Evolutionary conservation across 2,329 filamentous ascomycete species (phyloP).

Genomic region (Arthrobotrys sinensis): DNA sequence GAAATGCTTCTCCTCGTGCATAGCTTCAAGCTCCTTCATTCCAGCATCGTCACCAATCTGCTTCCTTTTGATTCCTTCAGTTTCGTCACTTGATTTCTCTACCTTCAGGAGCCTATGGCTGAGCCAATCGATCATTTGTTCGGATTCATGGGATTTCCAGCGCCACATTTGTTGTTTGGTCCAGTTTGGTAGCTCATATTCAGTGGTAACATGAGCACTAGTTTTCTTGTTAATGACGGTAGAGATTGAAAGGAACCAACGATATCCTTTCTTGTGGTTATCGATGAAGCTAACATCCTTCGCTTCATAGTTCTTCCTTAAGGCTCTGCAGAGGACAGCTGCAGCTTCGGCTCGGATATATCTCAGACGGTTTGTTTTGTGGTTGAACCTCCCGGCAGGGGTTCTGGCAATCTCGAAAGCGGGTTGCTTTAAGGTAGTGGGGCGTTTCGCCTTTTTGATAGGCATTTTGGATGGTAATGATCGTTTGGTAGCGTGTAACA

Average conservation of each 20-base stretch:
- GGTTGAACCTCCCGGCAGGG: not conserved
- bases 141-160: constrained; percentile 31
- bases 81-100: constrained; percentile 6
- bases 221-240: constrained; percentile 1
- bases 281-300: constrained; percentile 24
- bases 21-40: not conserved
- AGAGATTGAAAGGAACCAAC: constrained; percentile 26
- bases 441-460: not conserved
- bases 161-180: constrained; percentile 32
- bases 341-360: constrained; percentile 25
- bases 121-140: constrained; percentile 29
- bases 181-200: constrained; percentile 41
- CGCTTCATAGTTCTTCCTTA: not conserved
- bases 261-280: constrained; percentile 15
- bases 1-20: not conserved
- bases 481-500: not conserved
- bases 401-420: not conserved
- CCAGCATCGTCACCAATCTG: not conserved
- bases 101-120: constrained; percentile 25
- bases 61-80: not conserved
- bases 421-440: not conserved
- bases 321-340: constrained; percentile 2
- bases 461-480: constrained; percentile 10
- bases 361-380: constrained; percentile 28
- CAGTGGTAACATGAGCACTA: not conserved